Conservation (phyloP, 805 yeast genomes). For the Jamesozyma gamospora region DNA sequence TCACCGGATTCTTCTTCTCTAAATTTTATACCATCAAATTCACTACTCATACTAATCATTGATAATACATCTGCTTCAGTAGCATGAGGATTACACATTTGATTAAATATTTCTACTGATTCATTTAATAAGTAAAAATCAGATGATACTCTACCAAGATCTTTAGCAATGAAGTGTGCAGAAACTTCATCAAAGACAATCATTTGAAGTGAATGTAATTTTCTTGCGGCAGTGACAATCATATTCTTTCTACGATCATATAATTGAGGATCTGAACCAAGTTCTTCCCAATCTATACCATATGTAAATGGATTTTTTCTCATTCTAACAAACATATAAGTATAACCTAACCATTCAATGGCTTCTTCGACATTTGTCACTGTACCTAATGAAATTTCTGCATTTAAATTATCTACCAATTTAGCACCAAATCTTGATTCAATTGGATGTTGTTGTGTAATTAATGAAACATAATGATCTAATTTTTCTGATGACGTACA, state of each 20-base stretch:
- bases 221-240: conserved; percentile 70
- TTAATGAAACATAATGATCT: conserved; percentile 78
- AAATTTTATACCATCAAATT: conserved; percentile 80
- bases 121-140: conserved; percentile 83
- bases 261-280: conserved; percentile 73
- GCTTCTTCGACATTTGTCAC: conserved; percentile 93
- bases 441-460: conserved; percentile 93
- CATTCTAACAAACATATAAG: conserved; percentile 91
- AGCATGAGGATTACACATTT: conserved; percentile 71
- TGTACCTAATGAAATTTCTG: conserved; percentile 91
- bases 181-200: conserved; percentile 82
- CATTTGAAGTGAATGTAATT: conserved; percentile 85
- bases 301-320: conserved; percentile 85
- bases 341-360: conserved; percentile 95
- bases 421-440: conserved; percentile 74
- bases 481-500: conserved; percentile 74
- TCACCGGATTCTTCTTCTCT: conserved; percentile 83
- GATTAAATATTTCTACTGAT: conserved; percentile 82
- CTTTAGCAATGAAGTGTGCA: conserved; percentile 71
- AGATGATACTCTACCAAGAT: conserved; percentile 87
- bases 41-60: conserved; percentile 84
- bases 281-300: conserved; percentile 81
- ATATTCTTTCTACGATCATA: conserved; percentile 64
- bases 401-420: conserved; percentile 85
- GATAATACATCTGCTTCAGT: conserved; percentile 87